These are phyloP conservation scores for Malus hybrid DNA, from an alignment of 331 rosid genomes.

Conservation along the genomic window DNA sequence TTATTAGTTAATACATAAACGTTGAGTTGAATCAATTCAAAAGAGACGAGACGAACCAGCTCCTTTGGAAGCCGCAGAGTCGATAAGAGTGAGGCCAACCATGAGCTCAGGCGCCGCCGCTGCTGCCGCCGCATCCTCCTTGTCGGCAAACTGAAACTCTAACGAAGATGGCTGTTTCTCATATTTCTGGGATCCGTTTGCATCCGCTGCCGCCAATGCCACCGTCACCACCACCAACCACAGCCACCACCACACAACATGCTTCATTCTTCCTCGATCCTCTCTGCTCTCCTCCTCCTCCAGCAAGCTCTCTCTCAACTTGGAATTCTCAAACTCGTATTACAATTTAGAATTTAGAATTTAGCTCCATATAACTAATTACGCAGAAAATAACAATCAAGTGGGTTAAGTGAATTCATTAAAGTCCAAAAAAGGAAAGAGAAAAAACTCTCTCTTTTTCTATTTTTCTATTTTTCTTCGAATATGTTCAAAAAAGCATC, in stretches of 20 bases:
- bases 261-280: neutral
- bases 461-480: too few relatives aligned
- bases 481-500: neutral
- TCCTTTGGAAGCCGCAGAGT: constrained; percentile 65
- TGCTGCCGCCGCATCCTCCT: constrained; percentile 20
- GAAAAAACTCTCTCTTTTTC: too few relatives aligned
- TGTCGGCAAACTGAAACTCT: constrained; percentile 7
- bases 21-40: neutral
- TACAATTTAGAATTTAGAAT: neutral
- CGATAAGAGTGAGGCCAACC: constrained; percentile 65
- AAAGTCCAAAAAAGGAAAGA: neutral
- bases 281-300: neutral
- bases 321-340: neutral
- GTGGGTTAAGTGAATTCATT: too few relatives aligned
- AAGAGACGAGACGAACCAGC: constrained; percentile 40
- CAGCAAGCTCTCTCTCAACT: neutral
- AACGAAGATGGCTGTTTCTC: neutral
- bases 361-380: too few relatives aligned
- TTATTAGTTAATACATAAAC: neutral
- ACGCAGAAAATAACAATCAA: too few relatives aligned
- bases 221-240: constrained; percentile 5
- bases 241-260: neutral
- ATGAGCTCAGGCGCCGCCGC: neutral
- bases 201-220: constrained; percentile 5
- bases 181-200: too few relatives aligned